Evolutionary conservation across 2,329 filamentous ascomycete species (phyloP).

Genomic region (Fusarium sp.): DNA sequence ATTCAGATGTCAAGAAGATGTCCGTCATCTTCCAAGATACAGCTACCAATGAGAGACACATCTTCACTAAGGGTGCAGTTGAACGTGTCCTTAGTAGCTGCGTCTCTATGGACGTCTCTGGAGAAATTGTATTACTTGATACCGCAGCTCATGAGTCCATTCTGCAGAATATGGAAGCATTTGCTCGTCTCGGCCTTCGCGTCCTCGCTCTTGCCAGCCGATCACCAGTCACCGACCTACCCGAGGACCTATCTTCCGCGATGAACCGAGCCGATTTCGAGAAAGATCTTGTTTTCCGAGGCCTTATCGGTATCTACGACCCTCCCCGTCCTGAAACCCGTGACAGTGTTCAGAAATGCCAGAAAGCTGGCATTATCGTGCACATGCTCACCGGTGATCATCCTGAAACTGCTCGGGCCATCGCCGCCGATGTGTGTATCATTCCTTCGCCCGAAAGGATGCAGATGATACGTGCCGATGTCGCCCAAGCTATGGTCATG

Average conservation of each 20-base stretch:
- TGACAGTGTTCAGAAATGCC: constrained; percentile 64
- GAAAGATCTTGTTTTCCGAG: constrained; percentile 68
- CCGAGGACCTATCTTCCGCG: constrained; percentile 39
- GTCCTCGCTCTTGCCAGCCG: constrained; percentile 69
- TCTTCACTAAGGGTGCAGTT: constrained; percentile 74
- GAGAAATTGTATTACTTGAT: constrained; percentile 49
- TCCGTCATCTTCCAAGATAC: constrained; percentile 71
- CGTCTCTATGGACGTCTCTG: constrained; percentile 56
- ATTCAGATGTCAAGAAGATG: constrained; percentile 81
- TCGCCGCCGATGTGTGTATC: constrained; percentile 70
- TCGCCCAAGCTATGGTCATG: constrained; percentile 69
- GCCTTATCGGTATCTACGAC: constrained; percentile 75
- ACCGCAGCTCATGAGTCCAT: constrained; percentile 60
- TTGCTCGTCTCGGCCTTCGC: constrained; percentile 73
- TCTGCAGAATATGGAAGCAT: constrained; percentile 72
- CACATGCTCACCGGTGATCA: constrained; percentile 76
- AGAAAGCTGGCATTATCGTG: constrained; percentile 68
- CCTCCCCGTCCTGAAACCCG: constrained; percentile 72
- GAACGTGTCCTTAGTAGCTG: constrained; percentile 73
- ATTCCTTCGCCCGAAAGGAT: constrained; percentile 58
- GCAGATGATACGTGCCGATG: constrained; percentile 58
- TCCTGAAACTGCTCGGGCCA: constrained; percentile 68
- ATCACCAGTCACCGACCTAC: background rate
- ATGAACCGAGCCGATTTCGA: constrained; percentile 53
- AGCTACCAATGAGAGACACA: constrained; percentile 53